Percentiles rank a stretch among this genome's conserved stretches.
These are phyloP conservation scores for Nicotiana obtusifolia DNA, from an alignment of 257 asterid genomes.

Conservation along the genomic window DNA sequence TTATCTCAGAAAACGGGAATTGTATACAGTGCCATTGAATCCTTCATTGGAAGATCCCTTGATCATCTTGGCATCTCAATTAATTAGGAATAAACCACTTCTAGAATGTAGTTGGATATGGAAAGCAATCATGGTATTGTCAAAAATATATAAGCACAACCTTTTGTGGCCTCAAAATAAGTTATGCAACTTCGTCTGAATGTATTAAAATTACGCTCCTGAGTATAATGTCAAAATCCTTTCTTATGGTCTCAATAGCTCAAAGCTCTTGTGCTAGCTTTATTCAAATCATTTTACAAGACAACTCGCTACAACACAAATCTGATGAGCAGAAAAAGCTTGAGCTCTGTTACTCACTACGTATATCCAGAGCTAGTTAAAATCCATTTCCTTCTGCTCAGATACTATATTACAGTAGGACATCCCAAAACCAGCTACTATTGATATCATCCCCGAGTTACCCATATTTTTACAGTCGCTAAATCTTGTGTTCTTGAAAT, in stretches of 20 bases:
- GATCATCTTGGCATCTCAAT: not conserved
- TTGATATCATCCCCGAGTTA: not conserved
- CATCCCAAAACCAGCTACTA: not conserved
- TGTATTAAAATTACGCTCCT: not conserved
- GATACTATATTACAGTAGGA: not conserved
- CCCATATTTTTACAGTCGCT: not conserved
- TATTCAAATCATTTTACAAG: slow-evolving; percentile 3
- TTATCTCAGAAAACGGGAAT: not conserved
- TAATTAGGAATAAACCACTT: not conserved
- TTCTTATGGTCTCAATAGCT: not conserved
- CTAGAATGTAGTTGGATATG: not conserved
- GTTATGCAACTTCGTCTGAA: not conserved
- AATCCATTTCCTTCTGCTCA: not conserved
- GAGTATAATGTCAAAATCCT: not conserved
- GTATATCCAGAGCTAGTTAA: not conserved
- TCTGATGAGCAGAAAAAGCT: not conserved
- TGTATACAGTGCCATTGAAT: not conserved
- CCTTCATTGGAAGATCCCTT: not conserved
- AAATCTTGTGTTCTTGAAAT: slow-evolving; percentile 6
- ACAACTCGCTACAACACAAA: not conserved
- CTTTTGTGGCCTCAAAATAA: not conserved
- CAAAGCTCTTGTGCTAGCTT: not conserved
- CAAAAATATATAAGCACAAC: not conserved
- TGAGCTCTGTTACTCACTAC: not conserved
- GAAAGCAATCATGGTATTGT: not conserved